Base-by-base conservation (phyloP, 768 basidiomycete species). In the Kondoa subrosea region DNA sequence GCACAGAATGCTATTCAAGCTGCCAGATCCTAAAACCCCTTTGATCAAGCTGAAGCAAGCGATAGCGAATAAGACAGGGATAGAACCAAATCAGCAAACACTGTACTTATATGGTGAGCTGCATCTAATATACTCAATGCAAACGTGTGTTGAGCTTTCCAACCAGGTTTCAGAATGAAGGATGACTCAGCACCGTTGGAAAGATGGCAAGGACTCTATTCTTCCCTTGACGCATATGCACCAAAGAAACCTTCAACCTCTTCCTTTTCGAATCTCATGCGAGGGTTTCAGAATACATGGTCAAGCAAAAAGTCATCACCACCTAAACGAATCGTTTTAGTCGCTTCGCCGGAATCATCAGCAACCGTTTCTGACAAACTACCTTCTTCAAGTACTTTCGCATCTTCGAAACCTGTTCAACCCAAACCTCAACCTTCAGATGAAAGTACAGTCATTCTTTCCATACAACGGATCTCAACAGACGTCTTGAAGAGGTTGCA, bases 1-100 rank as follows among this genome's bases (percentile, higher is more conserved):
- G 29, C 26, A 66, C 15, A 69, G 60, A 34, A 67, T 69, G 29
- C 58, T 69, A 59, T 56, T 61, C 30, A 65, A 31, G 27, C 58
- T 57, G 56, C 66, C 58, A 16, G 66, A 65, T 31, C 69, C 69
- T 40, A 58, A 58, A 17, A 34, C 69, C 27, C 66, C 66, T 56
- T 50, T 68, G 29, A 1, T 27, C 12, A 56, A 68, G 16, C 30
- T 62, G 67, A 63, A 63, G 61, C 27, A 63, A 16, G 33, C 33
- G 17, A 27, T 63, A 3, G 61, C 16, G 3, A 16, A 63, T 3
- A 63, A 63, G 61, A 63, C 61, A 3, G 61, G 61, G 29, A 29
- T 63, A 17, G 33, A 33, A 33, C 61, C 61, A 8, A 16, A 63
- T 32, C 61, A 63, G 30, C 16, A 30, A 32, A 63, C 61, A 17